Evolutionary conservation across 2,329 filamentous ascomycete genomes (phyloP).

Genomic region (Alternaria sp.): DNA sequence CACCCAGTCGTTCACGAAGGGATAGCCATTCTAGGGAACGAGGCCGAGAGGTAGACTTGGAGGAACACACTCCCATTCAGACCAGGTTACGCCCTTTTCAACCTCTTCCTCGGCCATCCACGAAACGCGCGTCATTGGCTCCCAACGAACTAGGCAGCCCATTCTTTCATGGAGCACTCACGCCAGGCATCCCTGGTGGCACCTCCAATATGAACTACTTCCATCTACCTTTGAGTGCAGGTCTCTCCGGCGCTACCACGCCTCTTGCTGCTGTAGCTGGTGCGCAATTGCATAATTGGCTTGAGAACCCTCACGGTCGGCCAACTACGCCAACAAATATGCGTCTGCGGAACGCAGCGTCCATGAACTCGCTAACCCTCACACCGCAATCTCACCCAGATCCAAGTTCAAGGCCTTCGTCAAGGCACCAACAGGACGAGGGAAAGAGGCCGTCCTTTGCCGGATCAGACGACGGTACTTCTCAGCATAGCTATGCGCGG

Average conservation of each 20-base stretch:
- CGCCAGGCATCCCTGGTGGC: constrained; percentile 70
- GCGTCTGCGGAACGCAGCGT: constrained; percentile 48
- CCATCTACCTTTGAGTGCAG: constrained; percentile 74
- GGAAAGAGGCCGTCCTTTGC: constrained; percentile 35
- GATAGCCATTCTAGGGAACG: constrained; percentile 35
- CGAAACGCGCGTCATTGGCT: constrained; percentile 36
- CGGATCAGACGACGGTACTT: constrained; percentile 32
- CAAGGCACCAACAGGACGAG: constrained; percentile 48
- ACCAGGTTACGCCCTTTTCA: constrained; percentile 32
- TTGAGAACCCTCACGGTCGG: constrained; percentile 40
- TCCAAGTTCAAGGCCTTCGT: constrained; percentile 53
- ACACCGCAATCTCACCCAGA: constrained; percentile 55
- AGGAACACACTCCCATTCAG: constrained; percentile 22
- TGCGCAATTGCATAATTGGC: constrained; percentile 66
- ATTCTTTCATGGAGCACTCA: constrained; percentile 52
- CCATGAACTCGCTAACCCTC: constrained; percentile 54
- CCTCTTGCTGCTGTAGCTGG: constrained; percentile 81
- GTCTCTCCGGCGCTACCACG: constrained; percentile 77
- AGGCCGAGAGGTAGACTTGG: constrained; percentile 24
- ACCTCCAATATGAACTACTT: constrained; percentile 83
- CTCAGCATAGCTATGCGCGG: constrained; percentile 36
- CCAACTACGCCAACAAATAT: constrained; percentile 44
- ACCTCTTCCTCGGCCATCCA: constrained; percentile 33
- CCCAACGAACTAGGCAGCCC: constrained; percentile 46
- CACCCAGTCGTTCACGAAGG: constrained; percentile 43